Percentiles rank a stretch among this genome's conserved stretches.
phyloP scores from a whole-genome alignment of 2,329 filamentous ascomycete genomes.

The Colletotrichum chrysophilum region DNA sequence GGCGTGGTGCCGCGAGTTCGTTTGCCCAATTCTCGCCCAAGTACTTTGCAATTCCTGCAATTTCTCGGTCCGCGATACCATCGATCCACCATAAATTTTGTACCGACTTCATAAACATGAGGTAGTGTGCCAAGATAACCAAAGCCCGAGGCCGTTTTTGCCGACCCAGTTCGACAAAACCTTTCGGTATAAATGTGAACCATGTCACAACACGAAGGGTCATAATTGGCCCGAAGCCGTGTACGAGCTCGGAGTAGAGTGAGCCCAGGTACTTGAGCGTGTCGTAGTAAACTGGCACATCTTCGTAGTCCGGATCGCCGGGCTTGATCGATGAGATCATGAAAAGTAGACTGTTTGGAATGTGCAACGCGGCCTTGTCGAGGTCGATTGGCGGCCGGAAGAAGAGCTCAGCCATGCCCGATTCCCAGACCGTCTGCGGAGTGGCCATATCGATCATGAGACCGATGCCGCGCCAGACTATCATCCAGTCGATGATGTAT shows the following conservation, averaged over 20 bases:
- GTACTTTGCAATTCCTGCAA: conserved; percentile 46
- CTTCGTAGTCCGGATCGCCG: conserved; percentile 45
- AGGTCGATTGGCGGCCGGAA: conserved; percentile 54
- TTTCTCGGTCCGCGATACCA: conserved; percentile 50
- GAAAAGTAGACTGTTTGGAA: conserved; percentile 53
- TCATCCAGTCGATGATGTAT: conserved; percentile 61
- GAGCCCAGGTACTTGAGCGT: conserved; percentile 56
- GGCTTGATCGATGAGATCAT: conserved; percentile 52
- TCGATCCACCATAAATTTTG: conserved; percentile 54
- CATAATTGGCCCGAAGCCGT: conserved; percentile 50
- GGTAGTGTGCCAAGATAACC: conserved; percentile 58
- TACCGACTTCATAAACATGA: conserved; percentile 53
- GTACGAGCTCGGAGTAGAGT: conserved; percentile 52
- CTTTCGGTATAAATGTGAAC: conserved; percentile 53
- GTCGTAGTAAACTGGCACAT: conserved; percentile 47
- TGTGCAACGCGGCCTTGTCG: conserved; percentile 40
- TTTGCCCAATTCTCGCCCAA: conserved; percentile 45
- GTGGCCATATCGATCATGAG: conserved; percentile 49
- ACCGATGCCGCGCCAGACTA: conserved; percentile 59
- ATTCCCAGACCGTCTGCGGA: conserved; percentile 34
- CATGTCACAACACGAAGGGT: conserved; percentile 57
- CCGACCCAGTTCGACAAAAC: conserved; percentile 49
- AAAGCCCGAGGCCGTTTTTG: conserved; percentile 50
- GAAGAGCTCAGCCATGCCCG: conserved; percentile 53
- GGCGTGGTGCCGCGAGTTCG: conserved; percentile 45